Evolutionary conservation across 2,329 filamentous ascomycete species (phyloP).

Genomic region (Blumeria hordei): DNA sequence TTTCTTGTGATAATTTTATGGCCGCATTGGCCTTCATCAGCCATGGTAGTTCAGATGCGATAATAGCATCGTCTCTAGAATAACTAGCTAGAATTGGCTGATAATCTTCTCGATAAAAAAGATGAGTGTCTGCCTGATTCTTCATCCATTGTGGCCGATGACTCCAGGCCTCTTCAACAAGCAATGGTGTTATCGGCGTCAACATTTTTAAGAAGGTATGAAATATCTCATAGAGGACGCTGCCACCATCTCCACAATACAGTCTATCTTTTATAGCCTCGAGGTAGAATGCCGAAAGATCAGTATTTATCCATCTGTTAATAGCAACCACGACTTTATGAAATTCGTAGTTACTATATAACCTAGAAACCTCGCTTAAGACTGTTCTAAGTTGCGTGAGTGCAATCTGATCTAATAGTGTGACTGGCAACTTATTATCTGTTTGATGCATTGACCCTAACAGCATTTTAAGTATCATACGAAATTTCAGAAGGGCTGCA

Average conservation of each 20-base stretch:
- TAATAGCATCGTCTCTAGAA: neutral
- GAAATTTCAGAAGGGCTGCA: constrained; percentile 58
- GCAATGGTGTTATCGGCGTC: constrained; percentile 53
- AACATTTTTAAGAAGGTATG: constrained; percentile 54
- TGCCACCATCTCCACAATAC: constrained; percentile 55
- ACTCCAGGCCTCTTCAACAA: constrained; percentile 77
- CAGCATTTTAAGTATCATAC: constrained; percentile 75
- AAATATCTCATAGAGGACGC: constrained; percentile 41
- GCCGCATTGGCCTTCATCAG: constrained; percentile 24
- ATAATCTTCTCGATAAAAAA: constrained; percentile 17
- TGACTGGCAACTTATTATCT: constrained; percentile 23
- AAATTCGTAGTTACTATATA: constrained; percentile 56
- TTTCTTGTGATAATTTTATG: constrained; percentile 55
- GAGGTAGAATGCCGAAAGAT: constrained; percentile 83
- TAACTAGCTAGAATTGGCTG: constrained; percentile 4
- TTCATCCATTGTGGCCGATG: constrained; percentile 44
- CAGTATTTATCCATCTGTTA: constrained; percentile 58
- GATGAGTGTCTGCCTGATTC: constrained; percentile 17
- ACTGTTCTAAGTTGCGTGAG: constrained; percentile 47
- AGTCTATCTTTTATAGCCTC: constrained; percentile 79
- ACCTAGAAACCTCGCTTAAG: constrained; percentile 35
- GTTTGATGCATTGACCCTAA: constrained; percentile 41
- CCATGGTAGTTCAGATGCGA: constrained; percentile 8
- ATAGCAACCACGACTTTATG: constrained; percentile 49
- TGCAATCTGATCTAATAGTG: constrained; percentile 48